Evolutionary conservation across 2,329 filamentous ascomycete species (phyloP), one percentile per base, ranked within the genome.

Genomic region (Monosporascus sp.): DNA sequence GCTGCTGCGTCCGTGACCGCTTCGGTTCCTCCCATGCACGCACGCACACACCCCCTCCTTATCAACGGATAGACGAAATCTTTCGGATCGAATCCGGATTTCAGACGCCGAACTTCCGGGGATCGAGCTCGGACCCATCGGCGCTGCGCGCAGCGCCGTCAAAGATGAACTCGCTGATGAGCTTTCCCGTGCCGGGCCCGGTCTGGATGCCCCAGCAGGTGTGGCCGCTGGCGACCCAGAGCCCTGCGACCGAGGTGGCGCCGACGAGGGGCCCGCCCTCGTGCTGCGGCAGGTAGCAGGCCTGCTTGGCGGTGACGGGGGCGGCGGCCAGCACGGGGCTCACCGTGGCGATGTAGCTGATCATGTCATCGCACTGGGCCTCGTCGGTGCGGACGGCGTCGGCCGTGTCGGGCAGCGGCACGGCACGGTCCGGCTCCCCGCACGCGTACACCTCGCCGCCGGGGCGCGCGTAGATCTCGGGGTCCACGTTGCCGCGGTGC

Each of bases 171-270:
- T 93, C 88, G 38, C 87, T 86, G 75, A 94, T 86, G 39, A 93
- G 69, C 71, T 86, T 89, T 4, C 89, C 89, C 7, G 93, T 97
- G 1, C 81, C 94, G 1, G 93, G 92, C 1, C 85, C 90, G 72
- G 99, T 97, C 73, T 97, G 93, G 22, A 99, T 96, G 0, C 94
- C 94, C 94, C 94, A 99, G 73, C 93, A 97, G 1, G 91, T 96
- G 74, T 99, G 94, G 0, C 94, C 94, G 0, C 90, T 81, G 0
- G 94, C 94, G 54, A 97, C 76, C 68, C 88, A 86, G 44, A 97
- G 64, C 0, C 92, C 91, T 6, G 83, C 81, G 0, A 86, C 82
- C 2, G 81, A 80, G 7, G 91, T 92, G 50, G 79, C 74, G 0
- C 94, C 94, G 24, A 97, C 80, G 48, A 97, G 70, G 5, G 94